Evolutionary conservation across 2,329 filamentous ascomycete species (phyloP).

Genomic region (Ophiostoma quercus): DNA sequence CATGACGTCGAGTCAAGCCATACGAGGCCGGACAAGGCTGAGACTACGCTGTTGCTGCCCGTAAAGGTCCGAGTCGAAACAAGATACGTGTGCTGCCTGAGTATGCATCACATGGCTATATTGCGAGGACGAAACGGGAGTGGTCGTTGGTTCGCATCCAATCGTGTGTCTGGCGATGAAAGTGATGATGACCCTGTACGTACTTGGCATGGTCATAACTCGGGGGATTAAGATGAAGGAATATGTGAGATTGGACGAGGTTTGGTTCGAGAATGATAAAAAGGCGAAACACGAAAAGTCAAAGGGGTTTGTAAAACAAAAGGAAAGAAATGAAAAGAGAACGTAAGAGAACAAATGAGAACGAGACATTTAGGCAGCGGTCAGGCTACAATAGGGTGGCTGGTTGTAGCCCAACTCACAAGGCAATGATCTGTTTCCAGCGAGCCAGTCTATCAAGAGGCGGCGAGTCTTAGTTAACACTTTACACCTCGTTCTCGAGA

Average conservation of each 20-base stretch:
- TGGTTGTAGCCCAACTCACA: background rate
- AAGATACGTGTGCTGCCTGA: background rate
- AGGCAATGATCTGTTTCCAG: background rate
- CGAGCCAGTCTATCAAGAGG: background rate
- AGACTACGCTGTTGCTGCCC: background rate
- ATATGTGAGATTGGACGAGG: background rate
- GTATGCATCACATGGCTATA: background rate
- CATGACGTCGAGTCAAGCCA: background rate
- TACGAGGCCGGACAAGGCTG: background rate
- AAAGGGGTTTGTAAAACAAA: background rate
- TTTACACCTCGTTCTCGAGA: background rate
- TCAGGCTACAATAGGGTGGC: slow-evolving; percentile 1
- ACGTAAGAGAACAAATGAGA: background rate
- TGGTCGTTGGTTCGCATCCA: background rate
- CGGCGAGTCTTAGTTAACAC: background rate
- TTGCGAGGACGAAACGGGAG: background rate
- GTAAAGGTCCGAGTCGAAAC: background rate
- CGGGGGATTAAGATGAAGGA: background rate
- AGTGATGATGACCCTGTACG: background rate
- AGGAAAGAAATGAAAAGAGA: background rate
- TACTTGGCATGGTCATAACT: background rate
- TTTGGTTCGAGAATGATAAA: background rate
- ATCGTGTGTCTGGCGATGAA: background rate
- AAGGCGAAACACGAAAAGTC: background rate
- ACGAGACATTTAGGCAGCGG: background rate